Evolutionary conservation across 345 rosid genomes (phyloP).

Genomic region (Geranium rotundifolium): DNA sequence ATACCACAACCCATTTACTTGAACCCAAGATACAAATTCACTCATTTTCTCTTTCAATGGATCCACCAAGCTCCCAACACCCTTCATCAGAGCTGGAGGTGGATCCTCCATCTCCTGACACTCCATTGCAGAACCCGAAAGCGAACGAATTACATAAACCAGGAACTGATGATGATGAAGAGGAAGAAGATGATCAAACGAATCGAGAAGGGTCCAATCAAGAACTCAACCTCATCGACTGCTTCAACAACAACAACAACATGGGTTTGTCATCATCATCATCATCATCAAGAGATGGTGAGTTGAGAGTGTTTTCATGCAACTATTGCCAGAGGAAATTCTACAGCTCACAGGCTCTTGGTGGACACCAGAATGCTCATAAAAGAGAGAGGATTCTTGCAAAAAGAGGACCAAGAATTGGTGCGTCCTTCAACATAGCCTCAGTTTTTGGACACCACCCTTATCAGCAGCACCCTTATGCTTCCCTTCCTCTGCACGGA

Average conservation of each 20-base stretch:
- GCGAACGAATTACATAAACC: conserved; percentile 12
- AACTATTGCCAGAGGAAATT: conserved; percentile 82
- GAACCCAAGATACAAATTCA: background rate
- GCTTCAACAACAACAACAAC: conserved; percentile 23
- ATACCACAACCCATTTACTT: background rate
- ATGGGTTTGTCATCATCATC: conserved; percentile 9
- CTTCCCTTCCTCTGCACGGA: conserved; percentile 37
- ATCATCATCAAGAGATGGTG: conserved; percentile 13
- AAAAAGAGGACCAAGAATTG: conserved; percentile 49
- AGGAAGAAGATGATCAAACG: conserved; percentile 17
- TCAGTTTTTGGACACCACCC: conserved; percentile 39
- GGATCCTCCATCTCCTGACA: conserved; percentile 1
- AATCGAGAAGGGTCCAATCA: conserved; percentile 16
- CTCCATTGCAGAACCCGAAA: conserved; percentile 10
- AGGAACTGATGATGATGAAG: background rate
- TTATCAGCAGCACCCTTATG: conserved; percentile 7
- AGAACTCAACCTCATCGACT: conserved; percentile 61
- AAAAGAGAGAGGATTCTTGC: conserved; percentile 77
- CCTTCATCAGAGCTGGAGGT: background rate
- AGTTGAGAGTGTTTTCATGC: conserved; percentile 61
- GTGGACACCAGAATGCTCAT: conserved; percentile 89
- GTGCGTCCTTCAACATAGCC: conserved; percentile 10
- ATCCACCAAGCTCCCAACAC: background rate
- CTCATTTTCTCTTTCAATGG: too few species aligned
- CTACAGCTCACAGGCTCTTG: conserved; percentile 84